Conservation (phyloP, 768 basidiomycete species). For the Boletus coccyginus region DNA sequence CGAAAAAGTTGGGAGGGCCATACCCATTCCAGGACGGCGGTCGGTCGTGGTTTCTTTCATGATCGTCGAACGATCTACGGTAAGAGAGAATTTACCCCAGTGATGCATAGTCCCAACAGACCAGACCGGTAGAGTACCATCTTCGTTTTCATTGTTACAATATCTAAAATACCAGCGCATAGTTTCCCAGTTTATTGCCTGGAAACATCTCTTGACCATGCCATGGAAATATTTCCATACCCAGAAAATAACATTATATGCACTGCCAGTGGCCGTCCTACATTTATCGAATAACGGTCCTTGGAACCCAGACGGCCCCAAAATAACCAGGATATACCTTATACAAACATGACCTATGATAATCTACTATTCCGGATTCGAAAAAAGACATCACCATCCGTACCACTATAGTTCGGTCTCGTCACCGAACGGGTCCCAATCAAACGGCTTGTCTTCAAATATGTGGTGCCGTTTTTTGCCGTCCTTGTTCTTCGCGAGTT, state of each 20-base stretch:
- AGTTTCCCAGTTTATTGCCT: too few relatives aligned
- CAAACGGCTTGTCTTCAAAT: conserved; percentile 27
- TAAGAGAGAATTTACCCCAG: neutral
- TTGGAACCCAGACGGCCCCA: neutral
- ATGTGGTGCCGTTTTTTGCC: conserved; percentile 20
- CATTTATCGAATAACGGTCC: neutral
- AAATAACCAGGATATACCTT: conserved; percentile 1
- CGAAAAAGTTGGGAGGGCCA: neutral
- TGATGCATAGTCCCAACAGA: too few relatives aligned
- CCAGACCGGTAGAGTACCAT: too few relatives aligned
- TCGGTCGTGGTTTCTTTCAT: neutral
- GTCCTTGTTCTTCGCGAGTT: conserved; percentile 8
- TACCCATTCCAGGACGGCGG: neutral
- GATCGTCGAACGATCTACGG: neutral
- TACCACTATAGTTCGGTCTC: conserved; percentile 22
- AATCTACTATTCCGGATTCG: neutral
- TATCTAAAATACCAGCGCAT: too few relatives aligned
- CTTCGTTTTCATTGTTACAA: too few relatives aligned
- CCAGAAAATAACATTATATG: neutral
- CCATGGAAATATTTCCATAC: neutral
- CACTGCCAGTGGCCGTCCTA: too few relatives aligned
- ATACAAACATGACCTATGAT: conserved; percentile 3
- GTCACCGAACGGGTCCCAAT: conserved; percentile 32
- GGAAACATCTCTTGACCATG: too few relatives aligned
- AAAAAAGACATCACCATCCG: neutral